Conservation (phyloP, 2,329 filamentous ascomycete species). For the Ciborinia camelliae region DNA sequence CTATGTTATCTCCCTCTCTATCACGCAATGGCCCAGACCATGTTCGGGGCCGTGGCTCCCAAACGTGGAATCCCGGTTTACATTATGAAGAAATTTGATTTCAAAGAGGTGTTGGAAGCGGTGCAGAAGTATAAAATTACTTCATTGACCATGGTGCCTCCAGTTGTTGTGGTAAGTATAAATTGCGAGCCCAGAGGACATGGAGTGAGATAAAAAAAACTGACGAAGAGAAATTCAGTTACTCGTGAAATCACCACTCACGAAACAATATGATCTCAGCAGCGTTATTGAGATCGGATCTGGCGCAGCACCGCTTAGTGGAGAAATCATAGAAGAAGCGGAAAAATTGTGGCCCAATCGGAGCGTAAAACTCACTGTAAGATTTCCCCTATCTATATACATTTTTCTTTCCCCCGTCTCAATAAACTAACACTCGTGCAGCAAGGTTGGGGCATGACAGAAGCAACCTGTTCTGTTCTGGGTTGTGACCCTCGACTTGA, state of each 20-base stretch:
- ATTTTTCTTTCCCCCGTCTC: background rate
- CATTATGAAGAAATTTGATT: conserved; percentile 55
- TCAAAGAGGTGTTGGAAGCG: conserved; percentile 29
- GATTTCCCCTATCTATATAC: no score
- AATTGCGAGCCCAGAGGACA: background rate
- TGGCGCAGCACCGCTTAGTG: conserved; percentile 78
- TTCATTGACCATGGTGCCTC: conserved; percentile 52
- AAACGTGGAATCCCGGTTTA: conserved; percentile 47
- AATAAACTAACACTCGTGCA: conserved; percentile 35
- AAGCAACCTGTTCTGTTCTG: conserved; percentile 68
- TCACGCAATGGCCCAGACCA: conserved; percentile 23
- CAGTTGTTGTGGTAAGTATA: conserved; percentile 49
- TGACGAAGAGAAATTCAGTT: conserved; percentile 44
- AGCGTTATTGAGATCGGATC: conserved; percentile 77
- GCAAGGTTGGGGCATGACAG: conserved; percentile 89
- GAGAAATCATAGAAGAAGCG: conserved; percentile 71
- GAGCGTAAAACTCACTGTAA: conserved; percentile 58
- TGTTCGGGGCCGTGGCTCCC: conserved; percentile 47
- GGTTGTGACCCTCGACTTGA: conserved; percentile 57
- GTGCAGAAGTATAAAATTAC: conserved; percentile 50
- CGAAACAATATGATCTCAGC: conserved; percentile 51
- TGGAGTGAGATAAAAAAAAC: no score
- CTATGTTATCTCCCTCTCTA: conserved; percentile 25
- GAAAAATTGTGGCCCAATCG: conserved; percentile 66
- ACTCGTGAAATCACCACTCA: conserved; percentile 55